Percentiles rank a stretch among this genome's conserved stretches.
Evolutionary conservation across 176 grass and related monocot genomes (phyloP).

Genomic region (Pharus latifolius): DNA sequence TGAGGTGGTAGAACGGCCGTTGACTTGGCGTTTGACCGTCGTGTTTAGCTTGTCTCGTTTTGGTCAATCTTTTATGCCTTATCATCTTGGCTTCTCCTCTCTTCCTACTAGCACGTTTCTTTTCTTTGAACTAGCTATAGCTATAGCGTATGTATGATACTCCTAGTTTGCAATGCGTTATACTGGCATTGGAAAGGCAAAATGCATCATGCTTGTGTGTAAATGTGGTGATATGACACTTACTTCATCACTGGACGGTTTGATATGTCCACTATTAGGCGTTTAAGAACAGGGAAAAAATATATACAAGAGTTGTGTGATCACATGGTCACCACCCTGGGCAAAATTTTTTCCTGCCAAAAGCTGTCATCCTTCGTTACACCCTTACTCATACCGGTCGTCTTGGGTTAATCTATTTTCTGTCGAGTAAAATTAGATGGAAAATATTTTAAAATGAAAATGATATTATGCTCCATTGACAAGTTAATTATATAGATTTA

Average conservation of each 20-base stretch:
- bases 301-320: background rate
- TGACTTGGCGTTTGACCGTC: background rate
- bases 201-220: background rate
- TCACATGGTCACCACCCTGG: background rate
- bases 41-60: background rate
- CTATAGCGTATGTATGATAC: background rate
- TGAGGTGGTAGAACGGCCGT: background rate
- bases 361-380: too few relatives aligned
- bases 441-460: too few relatives aligned
- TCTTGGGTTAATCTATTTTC: too few relatives aligned
- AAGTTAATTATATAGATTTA: too few relatives aligned
- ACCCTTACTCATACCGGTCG: too few relatives aligned
- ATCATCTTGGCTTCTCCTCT: background rate
- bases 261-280: background rate
- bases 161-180: background rate
- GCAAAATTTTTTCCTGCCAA: too few relatives aligned
- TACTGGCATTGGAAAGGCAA: background rate
- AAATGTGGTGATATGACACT: constrained; percentile 22
- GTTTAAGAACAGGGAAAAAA: background rate
- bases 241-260: background rate
- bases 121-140: background rate
- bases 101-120: background rate
- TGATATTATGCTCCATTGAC: too few relatives aligned
- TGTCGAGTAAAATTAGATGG: too few relatives aligned
- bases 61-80: background rate